Percentiles rank a stretch among this genome's conserved stretches.
phyloP scores from a whole-genome alignment of 805 yeast genomes.

The Phaffomyces thermotolerans region DNA sequence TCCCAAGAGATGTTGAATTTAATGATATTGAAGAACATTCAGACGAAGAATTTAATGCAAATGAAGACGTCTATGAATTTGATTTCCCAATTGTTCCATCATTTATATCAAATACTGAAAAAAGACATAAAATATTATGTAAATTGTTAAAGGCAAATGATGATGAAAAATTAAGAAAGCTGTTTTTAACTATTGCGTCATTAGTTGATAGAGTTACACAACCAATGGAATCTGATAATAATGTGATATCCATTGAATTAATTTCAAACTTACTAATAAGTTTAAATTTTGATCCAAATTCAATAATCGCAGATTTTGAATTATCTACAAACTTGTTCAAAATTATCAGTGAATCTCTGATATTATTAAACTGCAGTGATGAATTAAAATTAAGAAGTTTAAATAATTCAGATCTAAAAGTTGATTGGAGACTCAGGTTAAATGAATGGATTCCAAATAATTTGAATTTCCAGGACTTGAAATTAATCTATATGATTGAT shows the following conservation, averaged over 20 bases:
- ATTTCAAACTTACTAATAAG: slow-evolving; percentile 42
- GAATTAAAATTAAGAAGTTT: slow-evolving; percentile 34
- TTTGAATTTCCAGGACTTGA: slow-evolving; percentile 30
- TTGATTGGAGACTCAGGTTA: slow-evolving; percentile 27
- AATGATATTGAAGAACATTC: neutral
- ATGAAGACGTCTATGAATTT: slow-evolving; percentile 26
- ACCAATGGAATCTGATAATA: slow-evolving; percentile 51
- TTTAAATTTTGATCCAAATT: slow-evolving; percentile 22
- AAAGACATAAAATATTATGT: slow-evolving; percentile 26
- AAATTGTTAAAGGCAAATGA: slow-evolving; percentile 21
- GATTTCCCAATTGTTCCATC: slow-evolving; percentile 20
- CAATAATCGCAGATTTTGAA: slow-evolving; percentile 29
- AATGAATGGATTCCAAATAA: slow-evolving; percentile 33
- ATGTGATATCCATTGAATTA: slow-evolving; percentile 48
- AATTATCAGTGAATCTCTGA: slow-evolving; percentile 32
- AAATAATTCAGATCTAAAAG: slow-evolving; percentile 31
- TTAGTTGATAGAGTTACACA: slow-evolving; percentile 61
- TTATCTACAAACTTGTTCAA: slow-evolving; percentile 25
- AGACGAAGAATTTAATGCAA: slow-evolving; percentile 5
- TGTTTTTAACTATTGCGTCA: slow-evolving; percentile 26
- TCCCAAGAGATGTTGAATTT: neutral
- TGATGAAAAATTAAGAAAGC: slow-evolving; percentile 7
- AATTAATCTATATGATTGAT: slow-evolving; percentile 38
- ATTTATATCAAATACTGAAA: slow-evolving; percentile 20
- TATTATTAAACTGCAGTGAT: slow-evolving; percentile 34